Evolutionary conservation across 768 basidiomycete genomes (phyloP).

Genomic region (Exsudoporus frostii): DNA sequence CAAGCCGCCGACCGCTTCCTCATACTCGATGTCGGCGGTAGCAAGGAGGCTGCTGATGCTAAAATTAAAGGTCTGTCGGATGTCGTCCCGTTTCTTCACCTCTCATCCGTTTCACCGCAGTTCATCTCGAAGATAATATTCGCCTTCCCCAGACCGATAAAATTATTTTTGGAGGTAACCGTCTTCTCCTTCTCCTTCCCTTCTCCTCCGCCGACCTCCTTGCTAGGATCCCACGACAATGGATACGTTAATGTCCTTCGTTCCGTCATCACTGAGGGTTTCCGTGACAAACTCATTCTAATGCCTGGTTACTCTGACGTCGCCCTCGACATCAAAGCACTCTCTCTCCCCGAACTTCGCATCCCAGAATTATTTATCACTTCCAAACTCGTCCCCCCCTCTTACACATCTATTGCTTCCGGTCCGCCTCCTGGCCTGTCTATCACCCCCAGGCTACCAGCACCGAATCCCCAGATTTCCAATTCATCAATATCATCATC

Average conservation of each 20-base stretch:
- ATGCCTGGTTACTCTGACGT: constrained; percentile 61
- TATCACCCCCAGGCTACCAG: constrained; percentile 9
- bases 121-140: constrained; percentile 38
- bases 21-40: constrained; percentile 67
- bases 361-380: constrained; percentile 60
- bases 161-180: constrained; percentile 63
- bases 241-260: constrained; percentile 64
- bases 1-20: constrained; percentile 64
- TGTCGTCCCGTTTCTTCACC: constrained; percentile 7
- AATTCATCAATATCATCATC: constrained; percentile 13
- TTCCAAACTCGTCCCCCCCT: constrained; percentile 43
- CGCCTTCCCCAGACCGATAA: constrained; percentile 61
- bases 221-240: constrained; percentile 66
- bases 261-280: constrained; percentile 63
- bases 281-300: constrained; percentile 60
- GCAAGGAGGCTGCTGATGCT: constrained; percentile 72
- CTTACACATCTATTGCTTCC: constrained; percentile 26
- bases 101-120: constrained; percentile 21
- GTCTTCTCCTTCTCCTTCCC: background rate
- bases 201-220: background rate
- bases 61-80: constrained; percentile 61
- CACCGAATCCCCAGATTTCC: constrained; percentile 4
- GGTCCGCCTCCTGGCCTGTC: constrained; percentile 28
- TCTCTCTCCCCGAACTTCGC: constrained; percentile 50
- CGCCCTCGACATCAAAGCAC: constrained; percentile 55